phyloP scores from a whole-genome alignment of 2,329 filamentous ascomycete species.

The Pestalotiopsis sp. region DNA sequence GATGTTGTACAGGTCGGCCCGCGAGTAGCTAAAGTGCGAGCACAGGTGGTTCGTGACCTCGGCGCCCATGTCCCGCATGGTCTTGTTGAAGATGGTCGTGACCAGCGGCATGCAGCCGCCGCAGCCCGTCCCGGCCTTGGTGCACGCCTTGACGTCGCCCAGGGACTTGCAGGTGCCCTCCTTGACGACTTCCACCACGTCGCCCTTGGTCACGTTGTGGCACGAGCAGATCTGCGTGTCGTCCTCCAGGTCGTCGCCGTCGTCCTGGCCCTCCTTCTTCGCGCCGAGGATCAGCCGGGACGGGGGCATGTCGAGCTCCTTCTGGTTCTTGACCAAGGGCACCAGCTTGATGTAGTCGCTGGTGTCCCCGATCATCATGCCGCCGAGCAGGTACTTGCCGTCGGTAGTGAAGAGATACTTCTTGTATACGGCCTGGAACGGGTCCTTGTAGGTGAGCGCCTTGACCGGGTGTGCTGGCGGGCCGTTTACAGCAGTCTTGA shows the following conservation, averaged over 20 bases:
- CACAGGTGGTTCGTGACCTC: conserved; percentile 88
- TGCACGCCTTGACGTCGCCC: conserved; percentile 83
- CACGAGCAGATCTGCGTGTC: conserved; percentile 92
- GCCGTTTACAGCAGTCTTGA: conserved; percentile 57
- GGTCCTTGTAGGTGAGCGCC: conserved; percentile 85
- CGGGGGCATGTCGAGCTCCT: conserved; percentile 75
- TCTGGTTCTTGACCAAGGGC: conserved; percentile 83
- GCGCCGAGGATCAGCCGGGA: conserved; percentile 83
- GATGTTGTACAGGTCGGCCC: conserved; percentile 89
- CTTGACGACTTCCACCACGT: conserved; percentile 73
- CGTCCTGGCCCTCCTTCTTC: conserved; percentile 73
- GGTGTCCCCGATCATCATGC: conserved; percentile 96
- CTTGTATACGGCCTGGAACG: conserved; percentile 87
- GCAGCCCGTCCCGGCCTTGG: conserved; percentile 89
- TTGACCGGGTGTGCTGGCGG: conserved; percentile 68
- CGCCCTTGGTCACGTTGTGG: conserved; percentile 88
- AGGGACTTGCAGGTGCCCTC: conserved; percentile 80
- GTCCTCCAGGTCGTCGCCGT: conserved; percentile 76
- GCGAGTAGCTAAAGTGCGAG: conserved; percentile 80
- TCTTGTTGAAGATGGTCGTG: conserved; percentile 86
- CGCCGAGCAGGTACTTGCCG: conserved; percentile 88
- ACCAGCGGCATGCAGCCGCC: conserved; percentile 89
- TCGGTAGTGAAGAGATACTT: conserved; percentile 91
- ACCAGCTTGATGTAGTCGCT: conserved; percentile 89
- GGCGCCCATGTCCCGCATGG: conserved; percentile 82